phyloP scores from a whole-genome alignment of 805 yeast genomes.

The Metschnikowia hibisci region DNA sequence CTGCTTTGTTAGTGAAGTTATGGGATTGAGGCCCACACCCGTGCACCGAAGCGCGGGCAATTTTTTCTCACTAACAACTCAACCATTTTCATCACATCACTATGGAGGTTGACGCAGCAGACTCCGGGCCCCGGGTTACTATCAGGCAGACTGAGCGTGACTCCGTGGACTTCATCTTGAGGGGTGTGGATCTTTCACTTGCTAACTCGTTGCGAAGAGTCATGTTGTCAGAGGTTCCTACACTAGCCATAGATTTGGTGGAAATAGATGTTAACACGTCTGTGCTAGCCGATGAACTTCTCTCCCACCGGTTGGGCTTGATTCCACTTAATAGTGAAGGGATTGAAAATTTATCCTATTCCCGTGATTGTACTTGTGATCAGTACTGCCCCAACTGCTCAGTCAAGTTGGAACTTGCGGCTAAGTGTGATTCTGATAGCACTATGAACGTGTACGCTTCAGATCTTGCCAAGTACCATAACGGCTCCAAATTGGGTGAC shows the following conservation, averaged over 20 bases:
- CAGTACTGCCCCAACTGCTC: conserved; percentile 95
- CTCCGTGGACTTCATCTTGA: conserved; percentile 83
- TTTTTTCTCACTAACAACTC: conserved; percentile 1
- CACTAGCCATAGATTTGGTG: conserved; percentile 92
- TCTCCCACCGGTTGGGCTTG: conserved; percentile 90
- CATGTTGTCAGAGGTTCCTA: conserved; percentile 95
- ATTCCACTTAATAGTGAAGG: conserved; percentile 84
- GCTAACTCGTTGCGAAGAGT: conserved; percentile 91
- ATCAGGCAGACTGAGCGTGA: conserved; percentile 84
- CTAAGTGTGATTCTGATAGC: conserved; percentile 83
- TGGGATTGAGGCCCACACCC: not conserved
- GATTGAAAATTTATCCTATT: conserved; percentile 78
- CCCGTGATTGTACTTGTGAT: conserved; percentile 97
- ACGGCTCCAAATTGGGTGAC: conserved; percentile 57
- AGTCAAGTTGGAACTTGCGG: conserved; percentile 79
- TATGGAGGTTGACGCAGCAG: conserved; percentile 29
- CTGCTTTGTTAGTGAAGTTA: no score
- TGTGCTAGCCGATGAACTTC: conserved; percentile 94
- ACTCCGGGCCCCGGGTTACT: conserved; percentile 72
- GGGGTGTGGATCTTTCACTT: conserved; percentile 82
- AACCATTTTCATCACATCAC: conserved; percentile 1
- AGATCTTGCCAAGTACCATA: conserved; percentile 53
- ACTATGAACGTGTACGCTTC: conserved; percentile 88
- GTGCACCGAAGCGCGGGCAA: conserved; percentile 6
- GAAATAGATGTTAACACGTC: conserved; percentile 91